Conservation (phyloP, 2,329 filamentous ascomycete genomes). For the Chrysosphaeria jannelii region DNA sequence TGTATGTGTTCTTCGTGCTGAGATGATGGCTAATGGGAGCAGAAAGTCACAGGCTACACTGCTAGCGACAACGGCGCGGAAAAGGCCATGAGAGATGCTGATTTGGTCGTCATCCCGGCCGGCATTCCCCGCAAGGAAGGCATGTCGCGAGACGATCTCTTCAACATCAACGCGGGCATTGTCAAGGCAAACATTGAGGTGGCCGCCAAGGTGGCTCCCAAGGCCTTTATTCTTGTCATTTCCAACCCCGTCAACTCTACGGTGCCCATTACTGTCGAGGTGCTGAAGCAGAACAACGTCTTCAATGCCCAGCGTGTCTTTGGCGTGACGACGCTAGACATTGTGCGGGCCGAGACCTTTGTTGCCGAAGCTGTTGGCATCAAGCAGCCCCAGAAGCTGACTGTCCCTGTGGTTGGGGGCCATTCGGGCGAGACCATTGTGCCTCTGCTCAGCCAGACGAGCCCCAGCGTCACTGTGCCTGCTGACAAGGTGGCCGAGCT, state of each 20-base stretch:
- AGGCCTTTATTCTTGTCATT: conserved; percentile 87
- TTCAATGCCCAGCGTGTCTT: conserved; percentile 93
- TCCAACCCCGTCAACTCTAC: conserved; percentile 99
- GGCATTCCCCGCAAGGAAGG: conserved; percentile 97
- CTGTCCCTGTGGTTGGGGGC: conserved; percentile 77
- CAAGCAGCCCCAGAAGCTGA: conserved; percentile 54
- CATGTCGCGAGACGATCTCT: conserved; percentile 97
- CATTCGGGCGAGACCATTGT: conserved; percentile 98
- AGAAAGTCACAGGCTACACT: conserved; percentile 73
- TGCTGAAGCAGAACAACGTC: conserved; percentile 73
- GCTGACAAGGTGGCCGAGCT: conserved; percentile 72
- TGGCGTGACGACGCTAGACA: conserved; percentile 93
- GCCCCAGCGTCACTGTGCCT: conserved; percentile 52
- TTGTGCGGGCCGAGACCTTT: conserved; percentile 94
- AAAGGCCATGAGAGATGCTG: conserved; percentile 66
- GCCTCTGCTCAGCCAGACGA: conserved; percentile 78
- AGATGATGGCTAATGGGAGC: not conserved
- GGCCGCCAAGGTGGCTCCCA: conserved; percentile 63
- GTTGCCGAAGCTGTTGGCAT: conserved; percentile 61
- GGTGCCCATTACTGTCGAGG: conserved; percentile 88
- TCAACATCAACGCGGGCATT: conserved; percentile 98
- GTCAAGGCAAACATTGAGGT: conserved; percentile 81
- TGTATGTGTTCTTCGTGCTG: conserved; percentile 13
- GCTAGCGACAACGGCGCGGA: conserved; percentile 66
- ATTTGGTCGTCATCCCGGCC: conserved; percentile 90